These are phyloP conservation scores for Diplodia sapinea DNA, from an alignment of 2,329 filamentous ascomycete species.

Conservation along the genomic window DNA sequence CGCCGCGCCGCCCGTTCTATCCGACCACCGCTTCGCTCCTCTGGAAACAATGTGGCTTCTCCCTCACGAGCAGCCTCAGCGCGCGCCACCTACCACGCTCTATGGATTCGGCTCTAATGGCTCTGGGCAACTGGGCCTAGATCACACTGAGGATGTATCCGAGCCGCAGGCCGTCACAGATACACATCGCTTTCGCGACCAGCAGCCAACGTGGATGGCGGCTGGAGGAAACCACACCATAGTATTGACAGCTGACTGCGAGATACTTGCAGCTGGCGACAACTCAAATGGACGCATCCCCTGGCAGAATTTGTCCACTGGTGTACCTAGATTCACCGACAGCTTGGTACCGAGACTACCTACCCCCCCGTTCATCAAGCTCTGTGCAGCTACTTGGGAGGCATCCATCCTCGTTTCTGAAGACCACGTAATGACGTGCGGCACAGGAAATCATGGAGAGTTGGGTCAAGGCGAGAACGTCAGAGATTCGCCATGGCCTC, in stretches of 20 bases:
- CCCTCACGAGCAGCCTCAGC: slow-evolving; percentile 10
- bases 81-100: slow-evolving; percentile 37
- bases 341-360: slow-evolving; percentile 20
- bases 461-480: slow-evolving; percentile 64
- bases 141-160: slow-evolving; percentile 51
- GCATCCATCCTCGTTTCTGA: slow-evolving; percentile 65
- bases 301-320: slow-evolving; percentile 9
- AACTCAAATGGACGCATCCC: slow-evolving; percentile 50
- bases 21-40: neutral
- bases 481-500: slow-evolving; percentile 45
- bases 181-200: slow-evolving; percentile 29
- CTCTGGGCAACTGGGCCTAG: slow-evolving; percentile 58
- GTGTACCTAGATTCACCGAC: neutral
- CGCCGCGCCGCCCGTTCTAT: neutral
- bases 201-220: slow-evolving; percentile 45
- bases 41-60: slow-evolving; percentile 8
- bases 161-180: slow-evolving; percentile 34
- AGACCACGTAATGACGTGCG: slow-evolving; percentile 66
- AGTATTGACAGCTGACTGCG: slow-evolving; percentile 65
- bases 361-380: slow-evolving; percentile 30
- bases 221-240: slow-evolving; percentile 90
- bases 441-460: slow-evolving; percentile 73
- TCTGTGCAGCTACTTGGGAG: slow-evolving; percentile 79
- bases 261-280: slow-evolving; percentile 71
- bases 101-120: slow-evolving; percentile 61